Conservation (phyloP, 225 moss, liverwort and hornwort species). For the Marchantia paleacea region DNA sequence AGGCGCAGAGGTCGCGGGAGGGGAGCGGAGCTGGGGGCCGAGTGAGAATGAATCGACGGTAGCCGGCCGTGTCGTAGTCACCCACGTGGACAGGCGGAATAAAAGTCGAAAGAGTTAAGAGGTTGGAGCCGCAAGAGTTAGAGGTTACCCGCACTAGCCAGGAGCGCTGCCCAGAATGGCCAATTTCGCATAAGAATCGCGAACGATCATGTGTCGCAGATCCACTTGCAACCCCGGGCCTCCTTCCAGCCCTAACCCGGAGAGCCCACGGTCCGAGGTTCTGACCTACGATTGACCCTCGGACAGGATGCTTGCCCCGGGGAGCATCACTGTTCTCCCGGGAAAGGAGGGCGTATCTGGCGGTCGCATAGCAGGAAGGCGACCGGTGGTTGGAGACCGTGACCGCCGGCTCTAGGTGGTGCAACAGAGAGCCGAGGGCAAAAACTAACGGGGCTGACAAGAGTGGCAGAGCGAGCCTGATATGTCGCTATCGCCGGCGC, state of each 20-base stretch:
- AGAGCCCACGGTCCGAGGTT: neutral
- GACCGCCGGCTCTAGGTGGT: neutral
- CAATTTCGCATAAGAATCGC: neutral
- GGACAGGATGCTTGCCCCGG: neutral
- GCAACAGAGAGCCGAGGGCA: neutral
- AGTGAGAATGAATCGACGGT: neutral
- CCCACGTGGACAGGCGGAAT: neutral
- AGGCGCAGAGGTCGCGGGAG: neutral
- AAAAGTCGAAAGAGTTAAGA: neutral
- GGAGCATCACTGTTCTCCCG: neutral
- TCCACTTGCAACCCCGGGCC: neutral
- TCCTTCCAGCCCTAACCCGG: slow-evolving; percentile 4
- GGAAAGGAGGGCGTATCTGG: neutral
- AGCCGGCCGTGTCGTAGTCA: neutral
- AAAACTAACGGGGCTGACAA: neutral
- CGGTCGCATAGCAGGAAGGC: neutral
- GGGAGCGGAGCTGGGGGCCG: neutral
- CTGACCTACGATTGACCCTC: neutral
- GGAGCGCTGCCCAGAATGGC: neutral
- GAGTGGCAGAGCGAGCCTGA: neutral
- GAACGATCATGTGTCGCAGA: neutral
- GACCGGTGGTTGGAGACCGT: neutral
- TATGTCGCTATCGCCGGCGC: slow-evolving; percentile 5
- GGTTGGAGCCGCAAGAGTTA: no score
- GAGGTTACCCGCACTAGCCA: neutral